Conservation (phyloP, 768 basidiomycete species). For the Lactarius trivialis region DNA sequence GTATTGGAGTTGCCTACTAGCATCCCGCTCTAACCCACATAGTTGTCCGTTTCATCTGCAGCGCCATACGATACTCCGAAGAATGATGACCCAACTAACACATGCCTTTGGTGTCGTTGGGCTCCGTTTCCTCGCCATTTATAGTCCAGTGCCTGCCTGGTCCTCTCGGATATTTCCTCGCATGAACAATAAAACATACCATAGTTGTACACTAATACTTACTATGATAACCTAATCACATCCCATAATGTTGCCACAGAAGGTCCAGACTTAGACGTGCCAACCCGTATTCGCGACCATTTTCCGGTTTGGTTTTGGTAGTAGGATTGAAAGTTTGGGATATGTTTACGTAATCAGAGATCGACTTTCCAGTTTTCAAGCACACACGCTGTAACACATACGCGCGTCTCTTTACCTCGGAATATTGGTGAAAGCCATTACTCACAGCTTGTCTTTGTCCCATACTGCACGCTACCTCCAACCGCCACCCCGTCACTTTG, state of each 20-base stretch:
- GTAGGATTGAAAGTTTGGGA: too few relatives aligned
- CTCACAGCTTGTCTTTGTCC: too few relatives aligned
- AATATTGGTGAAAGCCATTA: not conserved
- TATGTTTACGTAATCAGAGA: not conserved
- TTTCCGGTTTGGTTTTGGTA: not conserved
- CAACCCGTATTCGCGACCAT: not conserved
- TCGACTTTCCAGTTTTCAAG: not conserved
- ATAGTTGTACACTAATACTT: not conserved
- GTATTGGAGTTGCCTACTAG: not conserved
- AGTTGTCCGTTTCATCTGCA: not conserved
- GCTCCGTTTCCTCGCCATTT: not conserved
- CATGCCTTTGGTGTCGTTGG: not conserved
- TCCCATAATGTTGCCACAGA: not conserved
- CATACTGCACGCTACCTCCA: too few relatives aligned
- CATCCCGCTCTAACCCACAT: not conserved
- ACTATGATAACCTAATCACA: not conserved
- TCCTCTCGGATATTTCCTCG: not conserved
- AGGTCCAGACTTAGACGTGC: not conserved
- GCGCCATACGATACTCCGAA: not conserved
- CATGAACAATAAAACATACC: not conserved
- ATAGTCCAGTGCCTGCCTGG: not conserved
- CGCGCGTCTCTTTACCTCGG: too few relatives aligned
- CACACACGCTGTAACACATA: too few relatives aligned
- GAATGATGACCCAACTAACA: not conserved
- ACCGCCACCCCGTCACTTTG: too few relatives aligned